These are phyloP conservation scores for Zygosaccharomyces sapae DNA, from an alignment of 1,139 yeast genomes.

Conservation along the genomic window DNA sequence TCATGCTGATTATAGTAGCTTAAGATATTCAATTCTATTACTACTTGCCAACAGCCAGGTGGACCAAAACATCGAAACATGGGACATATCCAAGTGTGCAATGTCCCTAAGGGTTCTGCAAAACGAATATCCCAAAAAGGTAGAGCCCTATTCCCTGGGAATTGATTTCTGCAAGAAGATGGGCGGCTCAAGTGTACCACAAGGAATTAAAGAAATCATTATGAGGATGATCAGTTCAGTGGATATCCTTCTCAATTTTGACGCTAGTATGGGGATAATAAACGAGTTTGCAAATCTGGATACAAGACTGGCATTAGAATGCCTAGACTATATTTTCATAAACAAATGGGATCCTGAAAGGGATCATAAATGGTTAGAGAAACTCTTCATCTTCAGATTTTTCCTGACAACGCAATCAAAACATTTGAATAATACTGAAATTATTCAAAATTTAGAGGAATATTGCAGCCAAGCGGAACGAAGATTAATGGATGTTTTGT, in stretches of 20 bases:
- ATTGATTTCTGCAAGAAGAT: conserved; percentile 15
- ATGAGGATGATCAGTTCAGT: conserved; percentile 27
- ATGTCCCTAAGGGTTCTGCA: conserved; percentile 16
- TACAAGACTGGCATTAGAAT: conserved; percentile 16
- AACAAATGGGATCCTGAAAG: conserved; percentile 21
- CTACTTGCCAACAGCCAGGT: conserved; percentile 18
- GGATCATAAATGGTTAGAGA: conserved; percentile 20
- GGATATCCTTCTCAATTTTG: conserved; percentile 18
- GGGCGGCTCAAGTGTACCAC: conserved; percentile 6
- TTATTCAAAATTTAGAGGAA: conserved; percentile 16
- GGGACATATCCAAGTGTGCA: conserved; percentile 11
- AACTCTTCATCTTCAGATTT: conserved; percentile 19
- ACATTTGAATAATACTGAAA: conserved; percentile 18
- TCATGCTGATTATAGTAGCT: conserved; percentile 19
- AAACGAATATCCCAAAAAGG: conserved; percentile 23
- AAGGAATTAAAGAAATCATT: conserved; percentile 18
- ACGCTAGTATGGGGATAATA: conserved; percentile 19
- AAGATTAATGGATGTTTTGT: conserved; percentile 12
- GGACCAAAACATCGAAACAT: conserved; percentile 7
- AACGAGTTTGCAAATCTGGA: conserved; percentile 21
- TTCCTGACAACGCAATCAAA: conserved; percentile 25
- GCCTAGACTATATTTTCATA: conserved; percentile 24
- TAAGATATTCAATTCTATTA: conserved; percentile 17
- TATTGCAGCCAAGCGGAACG: conserved; percentile 17
- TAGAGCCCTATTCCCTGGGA: conserved; percentile 21